phyloP scores from a whole-genome alignment of 208 protist species.

The Paratrypanosoma confusum region DNA sequence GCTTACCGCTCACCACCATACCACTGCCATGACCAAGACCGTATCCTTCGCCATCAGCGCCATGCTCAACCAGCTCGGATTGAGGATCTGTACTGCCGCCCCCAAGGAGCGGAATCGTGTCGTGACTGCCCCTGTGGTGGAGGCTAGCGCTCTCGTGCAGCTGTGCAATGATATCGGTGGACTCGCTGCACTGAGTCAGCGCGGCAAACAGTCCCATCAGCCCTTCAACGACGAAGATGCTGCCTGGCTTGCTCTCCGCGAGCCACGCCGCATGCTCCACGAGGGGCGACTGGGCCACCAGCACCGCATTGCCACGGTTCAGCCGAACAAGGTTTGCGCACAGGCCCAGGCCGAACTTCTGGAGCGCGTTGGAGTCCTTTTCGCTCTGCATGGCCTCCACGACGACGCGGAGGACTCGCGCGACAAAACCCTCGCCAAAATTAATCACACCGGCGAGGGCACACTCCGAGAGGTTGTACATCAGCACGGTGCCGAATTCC shows the following conservation, averaged over 20 bases:
- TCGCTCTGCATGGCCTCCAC: slow-evolving; percentile 40
- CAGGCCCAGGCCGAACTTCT: slow-evolving; percentile 78
- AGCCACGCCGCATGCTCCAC: slow-evolving; percentile 50
- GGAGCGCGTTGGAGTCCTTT: slow-evolving; percentile 44
- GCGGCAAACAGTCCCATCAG: slow-evolving; percentile 56
- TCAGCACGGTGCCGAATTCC: slow-evolving; percentile 54
- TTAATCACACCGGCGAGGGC: slow-evolving; percentile 8
- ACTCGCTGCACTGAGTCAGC: slow-evolving; percentile 38
- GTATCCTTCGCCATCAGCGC: slow-evolving; percentile 15
- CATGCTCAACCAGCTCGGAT: background rate
- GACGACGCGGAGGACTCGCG: slow-evolving; percentile 29
- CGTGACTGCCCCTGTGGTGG: no score
- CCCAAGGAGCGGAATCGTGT: no score
- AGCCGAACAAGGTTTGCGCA: slow-evolving; percentile 43
- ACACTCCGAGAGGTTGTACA: slow-evolving; percentile 65
- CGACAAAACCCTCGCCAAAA: slow-evolving; percentile 25
- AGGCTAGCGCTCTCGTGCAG: no score
- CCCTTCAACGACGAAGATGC: slow-evolving; percentile 78
- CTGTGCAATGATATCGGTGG: no score
- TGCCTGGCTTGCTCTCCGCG: slow-evolving; percentile 34
- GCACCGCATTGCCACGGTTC: slow-evolving; percentile 28
- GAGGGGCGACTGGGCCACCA: slow-evolving; percentile 30
- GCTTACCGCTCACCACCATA: no score
- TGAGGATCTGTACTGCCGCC: slow-evolving; percentile 1
- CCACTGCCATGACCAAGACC: slow-evolving; percentile 21